phyloP scores from a whole-genome alignment of 1,284 basidiomycete species.

The Rhizopogon hawkerae region DNA sequence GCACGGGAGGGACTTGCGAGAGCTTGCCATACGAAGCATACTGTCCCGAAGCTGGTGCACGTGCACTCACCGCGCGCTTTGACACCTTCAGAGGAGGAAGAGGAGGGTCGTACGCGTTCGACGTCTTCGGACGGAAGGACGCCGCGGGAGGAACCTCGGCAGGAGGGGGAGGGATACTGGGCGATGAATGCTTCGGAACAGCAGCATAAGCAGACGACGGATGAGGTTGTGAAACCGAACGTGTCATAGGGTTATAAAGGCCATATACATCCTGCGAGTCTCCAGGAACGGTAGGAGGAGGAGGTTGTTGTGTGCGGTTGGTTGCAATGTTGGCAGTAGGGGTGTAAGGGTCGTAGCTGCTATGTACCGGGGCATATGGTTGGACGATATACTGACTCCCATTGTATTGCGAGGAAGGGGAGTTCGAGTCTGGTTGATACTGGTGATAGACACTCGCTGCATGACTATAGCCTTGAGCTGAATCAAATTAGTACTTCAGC shows the following conservation, averaged over 20 bases:
- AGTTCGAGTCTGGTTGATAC: slow-evolving; percentile 13
- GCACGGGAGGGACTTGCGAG: slow-evolving; percentile 3
- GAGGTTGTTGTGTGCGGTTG: slow-evolving; percentile 12
- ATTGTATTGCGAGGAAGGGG: slow-evolving; percentile 12
- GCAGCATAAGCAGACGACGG: slow-evolving; percentile 12
- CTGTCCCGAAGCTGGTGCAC: slow-evolving; percentile 19
- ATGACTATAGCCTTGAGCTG: slow-evolving; percentile 9
- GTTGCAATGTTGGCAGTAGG: slow-evolving; percentile 19
- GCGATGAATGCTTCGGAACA: slow-evolving; percentile 10
- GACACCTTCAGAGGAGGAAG: slow-evolving; percentile 47
- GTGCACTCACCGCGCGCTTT: slow-evolving; percentile 29
- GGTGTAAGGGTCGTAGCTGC: slow-evolving; percentile 26
- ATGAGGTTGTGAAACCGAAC: slow-evolving; percentile 20
- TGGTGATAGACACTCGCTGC: slow-evolving; percentile 13
- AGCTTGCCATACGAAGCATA: slow-evolving; percentile 21
- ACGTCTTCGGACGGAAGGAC: slow-evolving; percentile 50
- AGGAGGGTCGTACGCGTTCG: slow-evolving; percentile 75
- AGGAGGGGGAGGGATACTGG: slow-evolving; percentile 12
- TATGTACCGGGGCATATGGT: slow-evolving; percentile 7
- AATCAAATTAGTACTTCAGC: background rate
- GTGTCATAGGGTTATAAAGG: slow-evolving; percentile 10
- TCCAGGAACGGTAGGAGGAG: slow-evolving; percentile 17
- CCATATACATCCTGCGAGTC: slow-evolving; percentile 12
- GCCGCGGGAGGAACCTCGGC: slow-evolving; percentile 24
- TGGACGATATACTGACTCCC: slow-evolving; percentile 13